Conservation (phyloP, 139 green algal species). For the Zygnema circumcarinatum region DNA sequence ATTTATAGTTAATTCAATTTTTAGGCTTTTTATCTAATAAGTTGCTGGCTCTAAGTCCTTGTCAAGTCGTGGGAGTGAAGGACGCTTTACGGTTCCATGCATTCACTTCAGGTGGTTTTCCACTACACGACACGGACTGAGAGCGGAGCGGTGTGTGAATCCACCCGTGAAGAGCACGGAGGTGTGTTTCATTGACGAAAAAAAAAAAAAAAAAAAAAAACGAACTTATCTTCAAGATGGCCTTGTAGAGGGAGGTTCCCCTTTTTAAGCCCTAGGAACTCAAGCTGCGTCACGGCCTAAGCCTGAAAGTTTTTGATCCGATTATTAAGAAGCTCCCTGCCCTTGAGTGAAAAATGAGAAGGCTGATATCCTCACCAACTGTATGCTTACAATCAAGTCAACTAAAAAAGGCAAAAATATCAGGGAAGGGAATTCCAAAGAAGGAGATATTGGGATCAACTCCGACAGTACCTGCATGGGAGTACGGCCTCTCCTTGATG, state of each 20-base stretch:
- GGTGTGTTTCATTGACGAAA: too few species aligned
- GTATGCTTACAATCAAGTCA: too few species aligned
- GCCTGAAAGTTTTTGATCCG: too few species aligned
- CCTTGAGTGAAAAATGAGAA: too few species aligned
- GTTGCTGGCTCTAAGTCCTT: neutral
- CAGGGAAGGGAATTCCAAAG: neutral
- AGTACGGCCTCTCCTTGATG: constrained; percentile 30
- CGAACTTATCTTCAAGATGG: neutral
- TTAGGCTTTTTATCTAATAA: neutral
- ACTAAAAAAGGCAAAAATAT: too few species aligned
- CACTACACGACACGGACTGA: constrained; percentile 6
- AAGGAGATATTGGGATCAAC: constrained; percentile 22
- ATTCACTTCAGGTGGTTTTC: constrained; percentile 24
- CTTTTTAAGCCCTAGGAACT: too few species aligned
- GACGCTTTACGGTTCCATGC: neutral
- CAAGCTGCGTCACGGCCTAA: too few species aligned
- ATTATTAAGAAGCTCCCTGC: too few species aligned
- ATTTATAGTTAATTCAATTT: neutral
- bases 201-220: neutral
- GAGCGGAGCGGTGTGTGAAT: constrained; percentile 3
- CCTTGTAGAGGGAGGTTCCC: neutral
- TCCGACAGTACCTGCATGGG: neutral
- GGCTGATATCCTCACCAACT: too few species aligned
- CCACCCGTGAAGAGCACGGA: constrained; percentile 21
- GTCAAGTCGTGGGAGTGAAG: neutral